phyloP scores from a whole-genome alignment of 176 grass and related monocot genomes.

The Alloteropsis semialata region DNA sequence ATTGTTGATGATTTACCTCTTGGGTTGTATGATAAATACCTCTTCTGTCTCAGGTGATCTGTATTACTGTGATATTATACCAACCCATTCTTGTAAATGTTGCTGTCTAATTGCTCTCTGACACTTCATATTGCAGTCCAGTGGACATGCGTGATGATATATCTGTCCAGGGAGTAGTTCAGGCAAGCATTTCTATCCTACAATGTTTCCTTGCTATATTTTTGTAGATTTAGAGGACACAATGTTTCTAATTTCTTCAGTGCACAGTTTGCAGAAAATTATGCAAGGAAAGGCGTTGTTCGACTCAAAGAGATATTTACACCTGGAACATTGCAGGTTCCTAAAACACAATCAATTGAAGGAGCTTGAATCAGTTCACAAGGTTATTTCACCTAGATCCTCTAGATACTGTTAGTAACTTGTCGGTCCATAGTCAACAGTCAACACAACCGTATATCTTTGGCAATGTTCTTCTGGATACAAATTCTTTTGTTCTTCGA shows the following conservation, averaged over 20 bases:
- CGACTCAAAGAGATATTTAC: slow-evolving; percentile 93
- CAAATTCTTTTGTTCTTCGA: not conserved
- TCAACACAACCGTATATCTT: not conserved
- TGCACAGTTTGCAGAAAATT: slow-evolving; percentile 91
- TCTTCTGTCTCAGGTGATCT: slow-evolving; percentile 83
- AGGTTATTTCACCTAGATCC: slow-evolving; percentile 46
- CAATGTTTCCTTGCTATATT: slow-evolving; percentile 8
- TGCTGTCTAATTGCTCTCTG: slow-evolving; percentile 3
- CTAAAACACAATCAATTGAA: slow-evolving; percentile 85
- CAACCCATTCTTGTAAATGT: not conserved
- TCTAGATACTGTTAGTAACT: not conserved
- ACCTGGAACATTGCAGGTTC: slow-evolving; percentile 82
- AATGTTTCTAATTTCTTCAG: slow-evolving; percentile 11
- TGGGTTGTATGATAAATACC: slow-evolving; percentile 81
- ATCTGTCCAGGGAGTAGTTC: slow-evolving; percentile 77
- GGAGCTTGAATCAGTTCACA: slow-evolving; percentile 99
- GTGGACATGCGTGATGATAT: slow-evolving; percentile 89
- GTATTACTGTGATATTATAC: not conserved
- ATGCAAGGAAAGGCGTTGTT: slow-evolving; percentile 88
- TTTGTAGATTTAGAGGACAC: slow-evolving; percentile 13
- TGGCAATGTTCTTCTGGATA: slow-evolving; percentile 10
- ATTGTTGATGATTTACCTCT: slow-evolving; percentile 88
- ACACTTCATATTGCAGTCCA: slow-evolving; percentile 59
- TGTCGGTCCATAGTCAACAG: not conserved
- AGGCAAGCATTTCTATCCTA: slow-evolving; percentile 47